Evolutionary conservation across 2,329 filamentous ascomycete species (phyloP), one percentile per base, ranked within the genome.

Genomic region (Drechslerella coelobrocha): DNA sequence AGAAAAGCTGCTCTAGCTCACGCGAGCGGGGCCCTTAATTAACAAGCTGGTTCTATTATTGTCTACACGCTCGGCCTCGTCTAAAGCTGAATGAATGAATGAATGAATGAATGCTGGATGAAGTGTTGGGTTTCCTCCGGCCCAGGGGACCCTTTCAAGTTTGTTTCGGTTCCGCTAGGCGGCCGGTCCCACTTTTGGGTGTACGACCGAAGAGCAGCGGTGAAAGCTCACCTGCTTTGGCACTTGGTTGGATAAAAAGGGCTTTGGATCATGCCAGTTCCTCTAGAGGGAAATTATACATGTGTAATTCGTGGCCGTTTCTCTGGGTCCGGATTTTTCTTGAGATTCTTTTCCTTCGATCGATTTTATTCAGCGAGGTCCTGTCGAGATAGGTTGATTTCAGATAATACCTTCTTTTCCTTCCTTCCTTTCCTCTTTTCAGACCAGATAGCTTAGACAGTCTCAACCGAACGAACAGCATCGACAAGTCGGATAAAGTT

Each of bases 111-210:
- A 45, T 45, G n/a, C n/a, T n/a, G 41, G 19, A 23, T 3, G 41
- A 6, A 17, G n/a, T 69, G 65, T 61, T 62, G 65, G 56, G 24
- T 12, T 26, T 41, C 53, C 39, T 53, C 52, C 26, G 52, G 43
- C 63, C 27, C 34, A 50, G 41, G 55, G 57, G 56, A 53, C 65
- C 65, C 61, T 69, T 53, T 69, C 63, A 69, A 55, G 57, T 69
- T 53, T 69, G 65, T 69, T 69, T 69, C 65, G 65, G 65, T 69
- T 56, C 50, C 51, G 43, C 51, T 69, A 57, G 63, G 57, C 65
- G 52, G 57, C 37, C 52, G 45, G 34, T 31, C 26, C 34, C 57
- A 9, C 12, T 24, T 57, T 26, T 59, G 41, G 48, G 6, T 21
- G 39, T 14, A n/a, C 10, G 43, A 53, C 41, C 41, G 52, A 61